phyloP scores from a whole-genome alignment of 31 red algal species.

The Bonnemaisonia californica region DNA sequence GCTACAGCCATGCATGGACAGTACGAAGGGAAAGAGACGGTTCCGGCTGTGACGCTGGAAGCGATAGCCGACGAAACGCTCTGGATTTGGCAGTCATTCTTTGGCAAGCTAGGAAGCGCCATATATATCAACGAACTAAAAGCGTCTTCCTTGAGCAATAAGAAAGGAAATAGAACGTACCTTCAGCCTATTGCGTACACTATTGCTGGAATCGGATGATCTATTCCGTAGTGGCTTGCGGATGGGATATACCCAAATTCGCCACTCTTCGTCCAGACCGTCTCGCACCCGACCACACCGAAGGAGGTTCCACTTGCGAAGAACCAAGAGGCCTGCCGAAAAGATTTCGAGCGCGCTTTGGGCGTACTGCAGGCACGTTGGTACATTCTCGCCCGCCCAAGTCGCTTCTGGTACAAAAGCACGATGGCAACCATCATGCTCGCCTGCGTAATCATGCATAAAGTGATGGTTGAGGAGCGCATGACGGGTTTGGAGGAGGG shows the following conservation, averaged over 20 bases:
- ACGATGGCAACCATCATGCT: neutral
- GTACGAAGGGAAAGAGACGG: conserved; percentile 12
- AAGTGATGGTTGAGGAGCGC: neutral
- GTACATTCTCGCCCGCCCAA: conserved; percentile 8
- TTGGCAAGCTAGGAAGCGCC: conserved; percentile 21
- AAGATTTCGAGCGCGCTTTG: conserved; percentile 27
- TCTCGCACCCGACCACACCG: neutral
- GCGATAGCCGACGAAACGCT: conserved; percentile 26
- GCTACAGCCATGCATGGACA: conserved; percentile 1
- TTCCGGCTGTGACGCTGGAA: conserved; percentile 14
- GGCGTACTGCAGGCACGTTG: conserved; percentile 10
- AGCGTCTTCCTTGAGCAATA: neutral
- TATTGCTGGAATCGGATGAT: conserved; percentile 1
- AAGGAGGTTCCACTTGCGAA: neutral
- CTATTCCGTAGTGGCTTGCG: conserved; percentile 20
- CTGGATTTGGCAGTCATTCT: conserved; percentile 43
- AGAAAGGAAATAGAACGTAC: conserved; percentile 10
- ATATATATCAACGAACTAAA: conserved; percentile 30
- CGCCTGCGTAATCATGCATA: neutral
- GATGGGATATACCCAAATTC: conserved; percentile 34
- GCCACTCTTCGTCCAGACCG: conserved; percentile 20
- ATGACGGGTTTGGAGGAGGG: too few species aligned
- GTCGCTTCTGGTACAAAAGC: neutral
- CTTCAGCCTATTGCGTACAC: neutral
- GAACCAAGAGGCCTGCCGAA: conserved; percentile 2